Evolutionary conservation across 257 asterid species (phyloP).

Genomic region (Capsicum rhomboideum): DNA sequence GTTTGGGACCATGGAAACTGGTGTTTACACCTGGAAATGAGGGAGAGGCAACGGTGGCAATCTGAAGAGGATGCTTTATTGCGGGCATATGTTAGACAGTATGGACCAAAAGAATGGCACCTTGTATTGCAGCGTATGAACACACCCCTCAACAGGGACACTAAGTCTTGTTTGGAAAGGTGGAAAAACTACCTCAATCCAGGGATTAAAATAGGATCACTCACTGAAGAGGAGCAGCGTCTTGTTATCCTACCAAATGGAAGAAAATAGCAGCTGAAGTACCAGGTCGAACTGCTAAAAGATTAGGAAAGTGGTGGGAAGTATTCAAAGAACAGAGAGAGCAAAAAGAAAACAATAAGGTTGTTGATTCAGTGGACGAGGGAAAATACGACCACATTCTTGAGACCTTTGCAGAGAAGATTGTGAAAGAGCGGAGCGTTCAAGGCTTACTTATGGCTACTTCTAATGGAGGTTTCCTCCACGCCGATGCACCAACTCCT

Average conservation of each 20-base stretch:
- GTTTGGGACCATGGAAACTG: conserved; percentile 37
- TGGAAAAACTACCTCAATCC: conserved; percentile 75
- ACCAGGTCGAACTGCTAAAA: conserved; percentile 62
- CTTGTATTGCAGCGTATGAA: conserved; percentile 53
- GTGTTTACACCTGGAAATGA: conserved; percentile 38
- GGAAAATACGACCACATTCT: conserved; percentile 56
- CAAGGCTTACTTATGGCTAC: conserved; percentile 41
- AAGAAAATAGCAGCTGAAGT: conserved; percentile 70
- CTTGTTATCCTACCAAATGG: conserved; percentile 64
- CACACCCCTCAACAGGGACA: conserved; percentile 43
- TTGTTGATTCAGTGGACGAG: conserved; percentile 30
- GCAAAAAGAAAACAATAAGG: conserved; percentile 27
- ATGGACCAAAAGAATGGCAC: conserved; percentile 69
- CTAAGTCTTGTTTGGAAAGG: conserved; percentile 70
- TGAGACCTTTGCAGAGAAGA: conserved; percentile 54
- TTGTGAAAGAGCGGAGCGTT: conserved; percentile 24
- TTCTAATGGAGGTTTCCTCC: conserved; percentile 44
- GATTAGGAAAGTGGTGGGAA: conserved; percentile 81
- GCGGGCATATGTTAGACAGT: conserved; percentile 49
- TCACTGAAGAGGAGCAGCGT: conserved; percentile 53
- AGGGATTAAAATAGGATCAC: conserved; percentile 60
- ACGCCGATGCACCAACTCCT: conserved; percentile 24
- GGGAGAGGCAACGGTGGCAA: conserved; percentile 73
- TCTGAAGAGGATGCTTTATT: conserved; percentile 68
- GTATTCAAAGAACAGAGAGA: conserved; percentile 37